These are phyloP conservation scores for Cicer bijugum DNA, from an alignment of 306 rosid genomes.

Conservation along the genomic window DNA sequence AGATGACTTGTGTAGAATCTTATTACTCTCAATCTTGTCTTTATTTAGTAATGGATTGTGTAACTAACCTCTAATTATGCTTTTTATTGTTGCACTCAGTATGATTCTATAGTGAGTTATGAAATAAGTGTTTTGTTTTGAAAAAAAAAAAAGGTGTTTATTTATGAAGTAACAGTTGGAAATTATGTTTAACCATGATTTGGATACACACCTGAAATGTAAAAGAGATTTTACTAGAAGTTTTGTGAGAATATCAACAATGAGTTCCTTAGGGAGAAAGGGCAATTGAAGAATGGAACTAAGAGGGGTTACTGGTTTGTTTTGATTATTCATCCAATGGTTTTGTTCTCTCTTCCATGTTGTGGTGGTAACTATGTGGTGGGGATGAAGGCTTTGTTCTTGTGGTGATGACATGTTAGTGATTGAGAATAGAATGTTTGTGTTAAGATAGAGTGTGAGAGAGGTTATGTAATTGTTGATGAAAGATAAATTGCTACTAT, in stretches of 20 bases:
- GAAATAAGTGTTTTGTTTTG: conserved; percentile 40
- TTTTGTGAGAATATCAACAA: conserved; percentile 54
- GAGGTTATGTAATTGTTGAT: too few relatives aligned
- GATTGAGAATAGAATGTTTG: too few relatives aligned
- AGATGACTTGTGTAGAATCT: too few relatives aligned
- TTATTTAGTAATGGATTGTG: too few relatives aligned
- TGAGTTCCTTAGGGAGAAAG: conserved; percentile 49
- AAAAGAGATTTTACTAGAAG: conserved; percentile 53
- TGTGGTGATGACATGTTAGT: too few relatives aligned
- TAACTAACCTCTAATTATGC: too few relatives aligned
- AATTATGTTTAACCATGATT: conserved; percentile 49
- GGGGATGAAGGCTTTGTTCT: too few relatives aligned
- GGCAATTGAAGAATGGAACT: conserved; percentile 24
- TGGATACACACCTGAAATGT: conserved; percentile 54
- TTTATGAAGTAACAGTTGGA: conserved; percentile 50
- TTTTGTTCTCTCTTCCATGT: too few relatives aligned
- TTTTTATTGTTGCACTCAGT: conserved; percentile 43
- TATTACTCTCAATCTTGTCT: too few relatives aligned
- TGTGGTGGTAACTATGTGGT: too few relatives aligned
- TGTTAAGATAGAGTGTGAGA: too few relatives aligned
- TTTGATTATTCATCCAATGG: neutral
- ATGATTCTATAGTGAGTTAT: conserved; percentile 50
- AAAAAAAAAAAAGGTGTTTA: conserved; percentile 48
- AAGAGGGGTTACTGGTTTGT: neutral
- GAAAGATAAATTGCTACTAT: too few relatives aligned